Conservation (phyloP, 768 basidiomycete species). For the Calocybe cyanea region DNA sequence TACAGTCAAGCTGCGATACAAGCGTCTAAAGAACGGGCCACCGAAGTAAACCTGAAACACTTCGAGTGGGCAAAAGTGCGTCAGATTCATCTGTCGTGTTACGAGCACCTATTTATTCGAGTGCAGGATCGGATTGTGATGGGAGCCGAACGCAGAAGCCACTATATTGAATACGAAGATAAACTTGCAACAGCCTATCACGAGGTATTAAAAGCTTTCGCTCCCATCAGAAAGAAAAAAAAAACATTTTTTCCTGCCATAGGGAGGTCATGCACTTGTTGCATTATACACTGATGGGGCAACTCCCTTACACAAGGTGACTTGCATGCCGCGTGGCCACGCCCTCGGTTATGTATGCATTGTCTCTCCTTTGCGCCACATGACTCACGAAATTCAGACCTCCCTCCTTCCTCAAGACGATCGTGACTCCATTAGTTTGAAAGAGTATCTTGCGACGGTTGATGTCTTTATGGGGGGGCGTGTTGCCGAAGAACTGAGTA, state of each 20-base stretch:
- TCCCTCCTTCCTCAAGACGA: conserved; percentile 77
- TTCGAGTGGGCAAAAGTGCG: conserved; percentile 97
- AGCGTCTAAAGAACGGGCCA: conserved; percentile 80
- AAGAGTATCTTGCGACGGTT: conserved; percentile 76
- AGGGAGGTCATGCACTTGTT: conserved; percentile 93
- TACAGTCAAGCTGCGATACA: conserved; percentile 91
- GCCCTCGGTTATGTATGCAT: conserved; percentile 78
- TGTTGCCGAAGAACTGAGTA: conserved; percentile 89
- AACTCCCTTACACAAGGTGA: conserved; percentile 97
- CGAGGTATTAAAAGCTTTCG: conserved; percentile 58
- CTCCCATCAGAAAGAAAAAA: neutral
- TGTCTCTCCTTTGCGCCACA: conserved; percentile 6
- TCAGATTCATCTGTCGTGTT: neutral
- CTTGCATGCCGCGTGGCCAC: conserved; percentile 94
- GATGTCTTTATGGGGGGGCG: conserved; percentile 95
- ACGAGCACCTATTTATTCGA: neutral
- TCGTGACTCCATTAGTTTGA: conserved; percentile 63
- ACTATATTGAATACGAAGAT: conserved; percentile 81
- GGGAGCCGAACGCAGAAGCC: conserved; percentile 92
- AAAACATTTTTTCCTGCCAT: conserved; percentile 1
- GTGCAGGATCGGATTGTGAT: conserved; percentile 86
- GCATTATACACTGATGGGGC: conserved; percentile 93
- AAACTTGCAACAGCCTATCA: conserved; percentile 95
- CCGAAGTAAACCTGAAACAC: conserved; percentile 70
- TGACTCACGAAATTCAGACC: conserved; percentile 42